Base-by-base conservation (phyloP, 139 green algal species). In the Medakamo hakoo region DNA sequence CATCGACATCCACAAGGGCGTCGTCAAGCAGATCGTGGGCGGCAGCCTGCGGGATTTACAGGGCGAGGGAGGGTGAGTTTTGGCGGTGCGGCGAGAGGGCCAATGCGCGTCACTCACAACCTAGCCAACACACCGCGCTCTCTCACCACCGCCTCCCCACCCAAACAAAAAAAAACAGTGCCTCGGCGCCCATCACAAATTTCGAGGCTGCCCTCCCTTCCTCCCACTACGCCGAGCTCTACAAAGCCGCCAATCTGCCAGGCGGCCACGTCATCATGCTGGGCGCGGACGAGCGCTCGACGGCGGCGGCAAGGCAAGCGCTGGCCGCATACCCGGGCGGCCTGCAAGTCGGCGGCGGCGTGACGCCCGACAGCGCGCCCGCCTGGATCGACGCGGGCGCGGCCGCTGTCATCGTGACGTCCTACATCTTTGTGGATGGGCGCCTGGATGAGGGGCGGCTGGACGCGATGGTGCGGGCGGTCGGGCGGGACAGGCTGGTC, bases 241-340 rank as follows among this genome's bases (percentile, higher is more conserved):
- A 98, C 71, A 49, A 70, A 18, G 28, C 63, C 0, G 86, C 96
- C 57, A 69, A 63, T 16, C 76, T 99, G 14, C 63, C 65, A 18
- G 93, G 93, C 0, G 93, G 93, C 25, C 93, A 99, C 71, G 86
- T 97, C 66, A 98, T 99, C 75, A 96, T 99, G 90, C 80, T 99
- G 55, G 90, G 87, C 1, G 76, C 81, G 0, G 86, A 94, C 66
- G 68, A 79, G 21, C 82, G 30, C 3, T 88, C 73, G 73, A 83
- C 74, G 76, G 84, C 61, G 29, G 20, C 58, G 56, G 16, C 49
- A 18, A 3, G 16, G 14, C 49, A 30, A 4, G 93, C 93, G 2
- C 72, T 97, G 31, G 21, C 32, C 5, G 80, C 83, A 2, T 95
- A 82, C 68, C 86, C 89, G 1, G 89, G 87, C 2, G 88, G 88